phyloP scores from a whole-genome alignment of 805 yeast species.

The Saccharomycopsis fermentans region DNA sequence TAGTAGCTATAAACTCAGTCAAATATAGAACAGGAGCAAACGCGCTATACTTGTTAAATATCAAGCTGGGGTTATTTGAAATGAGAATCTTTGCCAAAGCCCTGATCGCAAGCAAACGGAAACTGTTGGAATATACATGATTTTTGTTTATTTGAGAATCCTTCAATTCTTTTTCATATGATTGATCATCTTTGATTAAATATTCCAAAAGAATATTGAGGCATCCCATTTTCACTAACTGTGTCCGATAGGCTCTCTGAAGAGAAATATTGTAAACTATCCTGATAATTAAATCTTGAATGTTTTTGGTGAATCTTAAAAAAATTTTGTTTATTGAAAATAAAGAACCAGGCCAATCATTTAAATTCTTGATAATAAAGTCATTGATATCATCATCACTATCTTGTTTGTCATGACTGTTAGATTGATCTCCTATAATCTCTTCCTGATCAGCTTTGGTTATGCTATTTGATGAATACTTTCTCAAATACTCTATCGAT shows the following conservation, averaged over 20 bases:
- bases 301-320: slow-evolving; percentile 19
- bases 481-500: slow-evolving; percentile 30
- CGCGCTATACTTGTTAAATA: slow-evolving; percentile 31
- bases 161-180: slow-evolving; percentile 20
- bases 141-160: slow-evolving; percentile 19
- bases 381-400: slow-evolving; percentile 17
- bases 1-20: slow-evolving; percentile 36
- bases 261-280: slow-evolving; percentile 30
- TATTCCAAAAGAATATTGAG: slow-evolving; percentile 31
- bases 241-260: slow-evolving; percentile 24
- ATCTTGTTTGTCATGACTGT: slow-evolving; percentile 9
- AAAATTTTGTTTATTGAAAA: slow-evolving; percentile 4
- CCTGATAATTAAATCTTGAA: slow-evolving; percentile 25
- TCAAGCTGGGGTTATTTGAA: slow-evolving; percentile 32
- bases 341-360: not conserved
- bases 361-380: slow-evolving; percentile 21
- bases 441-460: not conserved
- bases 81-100: slow-evolving; percentile 37
- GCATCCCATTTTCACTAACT: slow-evolving; percentile 39
- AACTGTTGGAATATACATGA: slow-evolving; percentile 5
- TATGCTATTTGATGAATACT: slow-evolving; percentile 26
- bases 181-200: slow-evolving; percentile 27
- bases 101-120: slow-evolving; percentile 29
- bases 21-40: slow-evolving; percentile 39
- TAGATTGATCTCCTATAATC: not conserved